Conservation (phyloP, 2,329 filamentous ascomycete genomes). For the Stemphylium beticola region DNA sequence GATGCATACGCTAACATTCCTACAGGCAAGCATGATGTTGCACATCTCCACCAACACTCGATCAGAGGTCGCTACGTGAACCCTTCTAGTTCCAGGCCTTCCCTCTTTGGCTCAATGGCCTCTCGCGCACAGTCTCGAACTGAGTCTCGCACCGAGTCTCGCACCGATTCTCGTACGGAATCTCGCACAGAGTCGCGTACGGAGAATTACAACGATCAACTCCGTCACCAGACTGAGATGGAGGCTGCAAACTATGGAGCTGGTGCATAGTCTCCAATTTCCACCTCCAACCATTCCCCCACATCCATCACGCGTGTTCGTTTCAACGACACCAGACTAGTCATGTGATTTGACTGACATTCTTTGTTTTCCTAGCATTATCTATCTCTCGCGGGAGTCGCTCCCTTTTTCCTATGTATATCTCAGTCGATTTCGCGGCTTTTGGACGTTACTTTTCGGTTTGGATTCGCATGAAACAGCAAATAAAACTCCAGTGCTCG, state of each 20-base stretch:
- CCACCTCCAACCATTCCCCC: conserved; percentile 18
- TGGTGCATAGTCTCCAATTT: conserved; percentile 30
- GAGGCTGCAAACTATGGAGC: conserved; percentile 36
- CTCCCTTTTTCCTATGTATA: conserved; percentile 43
- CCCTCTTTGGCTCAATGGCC: conserved; percentile 41
- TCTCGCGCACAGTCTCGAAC: conserved; percentile 43
- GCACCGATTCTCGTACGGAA: conserved; percentile 21
- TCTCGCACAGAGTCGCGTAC: conserved; percentile 34
- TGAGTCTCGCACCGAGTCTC: conserved; percentile 27
- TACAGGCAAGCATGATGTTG: conserved; percentile 59
- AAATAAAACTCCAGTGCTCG: conserved; percentile 19
- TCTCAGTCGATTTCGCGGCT: conserved; percentile 35
- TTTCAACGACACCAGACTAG: conserved; percentile 17
- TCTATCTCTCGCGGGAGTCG: conserved; percentile 17
- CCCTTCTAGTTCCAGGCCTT: conserved; percentile 31
- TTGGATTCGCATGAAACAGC: conserved; percentile 34
- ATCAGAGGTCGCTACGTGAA: conserved; percentile 42
- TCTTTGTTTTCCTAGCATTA: conserved; percentile 37
- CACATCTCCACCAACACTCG: conserved; percentile 48
- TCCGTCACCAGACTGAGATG: conserved; percentile 32
- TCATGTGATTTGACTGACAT: conserved; percentile 42
- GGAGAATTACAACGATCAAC: conserved; percentile 33
- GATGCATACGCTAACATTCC: conserved; percentile 19
- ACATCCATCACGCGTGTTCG: conserved; percentile 3
- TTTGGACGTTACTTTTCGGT: conserved; percentile 33